Evolutionary conservation across 768 basidiomycete genomes (phyloP), one percentile per base, ranked within the genome.

Genomic region (Psilocybe cyanescens): DNA sequence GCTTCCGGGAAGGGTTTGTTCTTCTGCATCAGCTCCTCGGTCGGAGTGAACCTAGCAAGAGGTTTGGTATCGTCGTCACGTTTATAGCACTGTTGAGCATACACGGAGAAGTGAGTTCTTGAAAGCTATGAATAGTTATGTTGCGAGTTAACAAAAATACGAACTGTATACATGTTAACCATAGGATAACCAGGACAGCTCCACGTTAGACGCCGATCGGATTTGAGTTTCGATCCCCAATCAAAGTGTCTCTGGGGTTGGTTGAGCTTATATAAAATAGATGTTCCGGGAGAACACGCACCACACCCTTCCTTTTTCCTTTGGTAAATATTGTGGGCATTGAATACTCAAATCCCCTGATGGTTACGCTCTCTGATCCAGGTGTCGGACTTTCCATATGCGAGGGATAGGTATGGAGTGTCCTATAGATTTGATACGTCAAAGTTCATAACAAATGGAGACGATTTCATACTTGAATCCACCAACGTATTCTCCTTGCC

Each of bases 391-490:
- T 24, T 24, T 24, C 24, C 24, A 24, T 24, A 24, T 24, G 24
- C n/a, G 30, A 44, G 19, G n/a, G 11, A 46, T 46, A 19, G 5
- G 19, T n/a, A 3, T 16, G 37, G 14, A 39, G 8, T 14, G 37
- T 39, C 37, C 37, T 39, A 39, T 14, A 39, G 8, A 39, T 14
- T 16, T 17, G 24, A 24, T 24, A 24, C 24, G 24, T 24, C 24
- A 24, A 24, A 24, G 24, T 24, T 24, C 24, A 24, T 24, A 24
- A 24, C 24, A 24, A 35, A 17, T 14, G 24, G 35, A 11, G 19
- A 17, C 14, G 8, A 14, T 31, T 9, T 62, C 67, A 17, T 47
- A 70, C 69, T 46, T 63, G 46, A 70, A 68, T 8, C 64, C 63
- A 17, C 65, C 69, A 28, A 70, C 37, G 31, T 67, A 49, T 16